Evolutionary conservation across 805 yeast genomes (phyloP), one percentile per base, ranked within the genome.

Genomic region (Wickerhamomyces ciferrii): DNA sequence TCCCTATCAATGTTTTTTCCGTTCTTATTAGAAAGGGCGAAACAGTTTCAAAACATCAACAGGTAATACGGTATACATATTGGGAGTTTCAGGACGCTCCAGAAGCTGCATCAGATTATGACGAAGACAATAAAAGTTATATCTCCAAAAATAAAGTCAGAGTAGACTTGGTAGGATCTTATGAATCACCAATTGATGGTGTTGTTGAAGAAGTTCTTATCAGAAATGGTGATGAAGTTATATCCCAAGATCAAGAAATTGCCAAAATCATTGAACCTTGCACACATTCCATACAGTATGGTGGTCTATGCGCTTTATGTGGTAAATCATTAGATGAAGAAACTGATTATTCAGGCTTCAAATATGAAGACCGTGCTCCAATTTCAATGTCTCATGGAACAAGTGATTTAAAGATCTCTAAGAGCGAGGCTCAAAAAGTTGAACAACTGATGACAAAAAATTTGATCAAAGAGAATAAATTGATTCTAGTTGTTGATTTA

Each of bases 301-400:
- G 96, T 14, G 98, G 98, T 0, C 72, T 92, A 39, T 92, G 99
- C 69, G 97, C 97, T 0, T 66, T 88, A 19, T 92, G 99, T 63
- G 98, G 98, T 6, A 80, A 79, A 48, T 78, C 87, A 8, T 76
- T 94, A 10, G 84, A 77, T 43, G 76, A 70, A 23, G 86, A 79
- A 48, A 84, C 79, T 43, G 97, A 91, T 61, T 89, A 88, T 59
- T 68, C 83, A 3, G 90, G 91, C 5, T 63, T 55, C 32, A 56
- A 60, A 31, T 50, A 54, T 40, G 78, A 78, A 49, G 87, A 83
- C 49, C 66, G 96, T 25, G 96, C 96, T 15, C 86, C 92, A 1
- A 85, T 90, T 25, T 68, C 89, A 27, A 89, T 94, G 89, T 79
- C 96, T 2, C 97, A 94, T 63, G 95, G 88, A 39, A 86, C 88